phyloP scores from a whole-genome alignment of 768 basidiomycete species.

The Gymnopilus dilepis region DNA sequence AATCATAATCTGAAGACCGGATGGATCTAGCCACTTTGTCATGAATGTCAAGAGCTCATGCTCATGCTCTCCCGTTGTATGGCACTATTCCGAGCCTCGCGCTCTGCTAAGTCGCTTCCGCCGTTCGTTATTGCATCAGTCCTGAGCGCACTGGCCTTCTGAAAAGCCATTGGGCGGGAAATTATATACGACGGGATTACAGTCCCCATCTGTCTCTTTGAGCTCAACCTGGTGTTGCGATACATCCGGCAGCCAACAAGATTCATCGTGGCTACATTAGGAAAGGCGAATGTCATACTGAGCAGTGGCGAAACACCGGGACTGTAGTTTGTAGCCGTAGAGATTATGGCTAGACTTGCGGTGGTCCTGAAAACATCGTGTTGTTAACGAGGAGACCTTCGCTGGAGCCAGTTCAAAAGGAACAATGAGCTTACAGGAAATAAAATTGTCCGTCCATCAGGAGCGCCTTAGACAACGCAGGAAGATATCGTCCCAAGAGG shows the following conservation, averaged over 20 bases:
- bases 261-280: constrained; percentile 21
- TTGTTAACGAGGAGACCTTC: no score
- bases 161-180: no score
- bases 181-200: no score
- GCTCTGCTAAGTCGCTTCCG: no score
- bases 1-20: no score
- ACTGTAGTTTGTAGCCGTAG: constrained; percentile 12
- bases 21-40: no score
- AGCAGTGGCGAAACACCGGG: background rate
- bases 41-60: no score
- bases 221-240: constrained; percentile 23
- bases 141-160: no score
- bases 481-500: constrained; percentile 30
- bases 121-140: no score
- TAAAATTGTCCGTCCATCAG: constrained; percentile 38
- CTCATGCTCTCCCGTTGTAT: no score
- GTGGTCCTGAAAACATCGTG: constrained; percentile 9
- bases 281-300: constrained; percentile 10
- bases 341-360: constrained; percentile 9
- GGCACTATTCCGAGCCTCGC: no score
- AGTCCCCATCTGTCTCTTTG: no score
- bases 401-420: background rate
- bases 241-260: constrained; percentile 23
- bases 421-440: constrained; percentile 32
- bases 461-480: constrained; percentile 31